Percentiles rank a stretch among this genome's conserved stretches.
phyloP scores from a whole-genome alignment of 768 basidiomycete species.

The Naematelia aurantialba region DNA sequence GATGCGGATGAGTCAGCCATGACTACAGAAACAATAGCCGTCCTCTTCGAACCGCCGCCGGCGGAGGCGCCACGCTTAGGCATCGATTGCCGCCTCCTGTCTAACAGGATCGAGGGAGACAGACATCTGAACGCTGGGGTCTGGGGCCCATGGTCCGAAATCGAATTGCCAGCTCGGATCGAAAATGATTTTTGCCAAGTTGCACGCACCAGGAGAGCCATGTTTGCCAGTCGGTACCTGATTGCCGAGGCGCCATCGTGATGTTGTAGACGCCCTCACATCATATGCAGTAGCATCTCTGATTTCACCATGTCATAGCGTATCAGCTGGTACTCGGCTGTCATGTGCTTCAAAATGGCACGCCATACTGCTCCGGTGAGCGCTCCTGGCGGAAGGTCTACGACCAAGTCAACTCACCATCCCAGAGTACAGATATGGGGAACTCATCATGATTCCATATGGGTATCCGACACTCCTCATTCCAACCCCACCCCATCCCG shows the following conservation, averaged over 20 bases:
- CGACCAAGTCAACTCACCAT: slow-evolving; percentile 21
- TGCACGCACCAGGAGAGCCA: slow-evolving; percentile 1
- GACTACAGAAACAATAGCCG: slow-evolving; percentile 1
- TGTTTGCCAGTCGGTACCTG: slow-evolving; percentile 32
- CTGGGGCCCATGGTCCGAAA: slow-evolving; percentile 24
- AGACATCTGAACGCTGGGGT: slow-evolving; percentile 20
- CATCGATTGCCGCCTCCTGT: slow-evolving; percentile 22
- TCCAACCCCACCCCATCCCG: slow-evolving; percentile 21
- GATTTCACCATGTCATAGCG: background rate
- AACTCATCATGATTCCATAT: slow-evolving; percentile 28
- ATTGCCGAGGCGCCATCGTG: slow-evolving; percentile 19
- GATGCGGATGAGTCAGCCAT: background rate
- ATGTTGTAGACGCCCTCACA: too few relatives aligned
- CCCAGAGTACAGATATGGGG: slow-evolving; percentile 35
- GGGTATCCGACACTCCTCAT: slow-evolving; percentile 33
- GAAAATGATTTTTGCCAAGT: background rate
- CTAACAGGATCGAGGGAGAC: slow-evolving; percentile 10
- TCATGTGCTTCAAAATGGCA: slow-evolving; percentile 4
- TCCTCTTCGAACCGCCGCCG: slow-evolving; percentile 25
- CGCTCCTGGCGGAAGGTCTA: background rate
- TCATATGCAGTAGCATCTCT: background rate
- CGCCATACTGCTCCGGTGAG: slow-evolving; percentile 3
- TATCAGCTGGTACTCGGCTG: background rate
- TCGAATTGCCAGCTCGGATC: slow-evolving; percentile 7
- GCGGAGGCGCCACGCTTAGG: slow-evolving; percentile 24